Percentiles rank a stretch among this genome's conserved stretches.
These are phyloP conservation scores for Penstemon eatonii DNA, from an alignment of 257 asterid genomes.

Conservation along the genomic window DNA sequence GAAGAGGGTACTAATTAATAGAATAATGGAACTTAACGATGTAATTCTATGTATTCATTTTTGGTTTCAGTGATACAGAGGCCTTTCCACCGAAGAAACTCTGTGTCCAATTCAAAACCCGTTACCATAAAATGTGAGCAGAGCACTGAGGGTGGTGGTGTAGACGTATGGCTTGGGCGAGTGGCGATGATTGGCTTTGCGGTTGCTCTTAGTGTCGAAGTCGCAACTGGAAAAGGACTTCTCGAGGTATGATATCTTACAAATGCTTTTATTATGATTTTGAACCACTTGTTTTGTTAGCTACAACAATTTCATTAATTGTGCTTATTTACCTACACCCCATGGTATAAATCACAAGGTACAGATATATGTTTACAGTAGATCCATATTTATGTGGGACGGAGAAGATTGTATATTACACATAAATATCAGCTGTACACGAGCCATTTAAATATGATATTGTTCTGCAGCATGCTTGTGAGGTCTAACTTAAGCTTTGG, in stretches of 20 bases:
- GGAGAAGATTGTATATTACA: background rate
- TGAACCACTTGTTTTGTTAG: background rate
- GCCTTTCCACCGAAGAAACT: constrained; percentile 28
- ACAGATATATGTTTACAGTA: background rate
- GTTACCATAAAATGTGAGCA: constrained; percentile 70
- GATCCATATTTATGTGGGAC: background rate
- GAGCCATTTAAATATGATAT: background rate
- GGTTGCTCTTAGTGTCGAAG: constrained; percentile 53
- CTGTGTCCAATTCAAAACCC: constrained; percentile 33
- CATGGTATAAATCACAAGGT: background rate
- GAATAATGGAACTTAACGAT: background rate
- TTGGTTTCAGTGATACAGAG: constrained; percentile 44
- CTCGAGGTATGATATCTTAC: constrained; percentile 37
- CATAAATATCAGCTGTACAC: background rate
- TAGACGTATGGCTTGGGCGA: constrained; percentile 89
- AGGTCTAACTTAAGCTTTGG: background rate
- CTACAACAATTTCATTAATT: background rate
- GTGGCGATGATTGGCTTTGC: constrained; percentile 59
- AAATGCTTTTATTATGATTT: constrained; percentile 6
- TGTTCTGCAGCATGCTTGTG: background rate
- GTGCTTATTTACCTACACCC: background rate
- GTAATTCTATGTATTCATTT: constrained; percentile 49
- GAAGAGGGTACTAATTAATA: background rate
- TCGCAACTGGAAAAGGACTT: constrained; percentile 84
- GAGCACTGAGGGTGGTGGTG: constrained; percentile 51